Base-by-base conservation (phyloP, 345 rosid genomes). In the Brassica cretica region DNA sequence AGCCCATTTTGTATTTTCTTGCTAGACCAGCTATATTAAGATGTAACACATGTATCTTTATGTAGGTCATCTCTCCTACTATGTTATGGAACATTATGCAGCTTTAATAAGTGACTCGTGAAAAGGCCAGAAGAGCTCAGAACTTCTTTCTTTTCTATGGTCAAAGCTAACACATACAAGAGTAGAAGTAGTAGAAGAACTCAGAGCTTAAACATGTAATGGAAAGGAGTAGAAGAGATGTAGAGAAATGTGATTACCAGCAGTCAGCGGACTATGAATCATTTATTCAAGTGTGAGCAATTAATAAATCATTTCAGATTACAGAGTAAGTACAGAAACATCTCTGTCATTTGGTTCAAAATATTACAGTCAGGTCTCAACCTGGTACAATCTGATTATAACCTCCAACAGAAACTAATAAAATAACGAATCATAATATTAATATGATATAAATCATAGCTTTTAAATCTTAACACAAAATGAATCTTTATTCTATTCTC, bases 401-500 rank as follows among this genome's bases (percentile, higher is more conserved):
- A 24, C 2, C 15, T 71, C 53, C 8, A 5, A 41, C 32, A 39
- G 8, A 67, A 14, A 74, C 35, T 53, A 37, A 77, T 33, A 66
- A 59, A 78, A 56, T 58, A 73, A 78, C 53, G 76, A 78, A 78
- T 66, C 68, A 67, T 71, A 30, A 72, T 49, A 41, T 2, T 27
- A 56, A 56, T 64, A 30, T 18, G 66, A 78, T 66, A 58, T 39
- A 65, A 66, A 44, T 29, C 53, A 44, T 66, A 72, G n/a, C 71
- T 62, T 72, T 27, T 2, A 14, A 72, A 4, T 15, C 49, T 14
- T 71, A 39, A 66, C 14, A 39, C 81, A 72, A 30, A 72, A 32
- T 46, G 77, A 66, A 78, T 72, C 64, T 66, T 66, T 66, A 72
- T 73, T 66, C 37, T 72, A 56, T 49, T 78, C 56, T 61, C 68